A percentile compares a stretch with the other conserved stretches of the same genome.
Conservation (phyloP, 1,284 basidiomycete species). For the Sporisorium scitamineum region DNA sequence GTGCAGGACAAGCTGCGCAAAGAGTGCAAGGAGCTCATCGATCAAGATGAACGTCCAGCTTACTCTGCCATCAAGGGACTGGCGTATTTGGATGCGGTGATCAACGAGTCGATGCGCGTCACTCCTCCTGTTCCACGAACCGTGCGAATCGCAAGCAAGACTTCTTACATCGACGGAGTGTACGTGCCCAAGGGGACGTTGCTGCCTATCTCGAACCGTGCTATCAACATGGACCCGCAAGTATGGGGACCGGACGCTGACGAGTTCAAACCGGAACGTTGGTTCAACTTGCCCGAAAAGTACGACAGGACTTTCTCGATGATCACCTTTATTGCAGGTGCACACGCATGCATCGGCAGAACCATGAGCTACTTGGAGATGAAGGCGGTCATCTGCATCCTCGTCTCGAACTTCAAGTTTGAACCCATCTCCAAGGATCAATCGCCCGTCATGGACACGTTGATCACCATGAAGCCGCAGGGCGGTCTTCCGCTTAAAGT, state of each 20-base stretch:
- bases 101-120: slow-evolving; percentile 65
- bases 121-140: slow-evolving; percentile 57
- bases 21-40: slow-evolving; percentile 71
- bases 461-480: slow-evolving; percentile 60
- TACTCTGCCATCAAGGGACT: slow-evolving; percentile 76
- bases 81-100: slow-evolving; percentile 81
- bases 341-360: slow-evolving; percentile 59
- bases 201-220: slow-evolving; percentile 49
- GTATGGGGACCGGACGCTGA: slow-evolving; percentile 56
- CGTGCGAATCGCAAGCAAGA: slow-evolving; percentile 37
- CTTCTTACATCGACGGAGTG: slow-evolving; percentile 50
- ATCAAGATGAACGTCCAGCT: slow-evolving; percentile 43
- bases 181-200: slow-evolving; percentile 53
- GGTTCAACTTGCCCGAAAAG: slow-evolving; percentile 55
- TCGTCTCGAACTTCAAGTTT: slow-evolving; percentile 58
- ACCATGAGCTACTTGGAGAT: slow-evolving; percentile 60
- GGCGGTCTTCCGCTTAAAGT: slow-evolving; percentile 51
- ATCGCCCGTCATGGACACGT: slow-evolving; percentile 37
- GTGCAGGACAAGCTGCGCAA: slow-evolving; percentile 75
- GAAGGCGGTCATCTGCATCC: slow-evolving; percentile 51
- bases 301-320: slow-evolving; percentile 55
- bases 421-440: slow-evolving; percentile 41
- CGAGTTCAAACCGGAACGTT: slow-evolving; percentile 59
- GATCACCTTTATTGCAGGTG: slow-evolving; percentile 59
- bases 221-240: slow-evolving; percentile 52